A percentile compares a stretch with the other conserved stretches of the same genome.
phyloP scores from a whole-genome alignment of 345 rosid genomes.

The Barbarea vulgaris region DNA sequence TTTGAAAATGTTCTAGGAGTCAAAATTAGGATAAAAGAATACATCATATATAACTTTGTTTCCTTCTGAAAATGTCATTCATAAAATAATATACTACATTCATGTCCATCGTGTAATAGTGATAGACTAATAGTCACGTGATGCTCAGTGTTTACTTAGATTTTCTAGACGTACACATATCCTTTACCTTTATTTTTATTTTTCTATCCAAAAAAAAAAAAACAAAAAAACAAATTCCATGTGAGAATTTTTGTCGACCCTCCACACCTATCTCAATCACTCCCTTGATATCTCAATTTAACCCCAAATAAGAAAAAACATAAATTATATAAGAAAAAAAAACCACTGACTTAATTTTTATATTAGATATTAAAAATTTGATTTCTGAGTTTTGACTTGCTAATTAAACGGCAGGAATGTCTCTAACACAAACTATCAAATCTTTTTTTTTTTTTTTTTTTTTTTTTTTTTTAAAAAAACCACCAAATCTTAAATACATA shows the following conservation, averaged over 20 bases:
- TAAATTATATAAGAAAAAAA: neutral
- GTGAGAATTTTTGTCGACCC: conserved; percentile 29
- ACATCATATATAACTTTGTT: neutral
- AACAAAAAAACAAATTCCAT: conserved; percentile 3
- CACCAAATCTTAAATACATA: conserved; percentile 20
- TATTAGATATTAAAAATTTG: neutral
- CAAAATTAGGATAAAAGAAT: neutral
- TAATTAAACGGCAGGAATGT: conserved; percentile 3
- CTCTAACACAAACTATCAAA: conserved; percentile 21
- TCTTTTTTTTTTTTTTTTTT: too few species aligned
- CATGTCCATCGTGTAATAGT: conserved; percentile 21
- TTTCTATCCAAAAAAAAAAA: neutral
- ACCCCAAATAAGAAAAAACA: neutral
- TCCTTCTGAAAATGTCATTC: conserved; percentile 5
- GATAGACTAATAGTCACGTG: conserved; percentile 23
- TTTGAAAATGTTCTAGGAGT: neutral
- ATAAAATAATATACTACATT: conserved; percentile 1
- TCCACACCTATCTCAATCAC: conserved; percentile 16
- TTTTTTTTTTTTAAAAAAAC: too few species aligned
- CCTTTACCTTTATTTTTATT: neutral
- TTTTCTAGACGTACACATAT: conserved; percentile 27
- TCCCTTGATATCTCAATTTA: conserved; percentile 3
- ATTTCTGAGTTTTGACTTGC: neutral
- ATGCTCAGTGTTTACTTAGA: conserved; percentile 13
- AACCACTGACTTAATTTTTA: neutral